These are phyloP conservation scores for Ceriops tagal DNA, from an alignment of 345 rosid species.

Conservation along the genomic window DNA sequence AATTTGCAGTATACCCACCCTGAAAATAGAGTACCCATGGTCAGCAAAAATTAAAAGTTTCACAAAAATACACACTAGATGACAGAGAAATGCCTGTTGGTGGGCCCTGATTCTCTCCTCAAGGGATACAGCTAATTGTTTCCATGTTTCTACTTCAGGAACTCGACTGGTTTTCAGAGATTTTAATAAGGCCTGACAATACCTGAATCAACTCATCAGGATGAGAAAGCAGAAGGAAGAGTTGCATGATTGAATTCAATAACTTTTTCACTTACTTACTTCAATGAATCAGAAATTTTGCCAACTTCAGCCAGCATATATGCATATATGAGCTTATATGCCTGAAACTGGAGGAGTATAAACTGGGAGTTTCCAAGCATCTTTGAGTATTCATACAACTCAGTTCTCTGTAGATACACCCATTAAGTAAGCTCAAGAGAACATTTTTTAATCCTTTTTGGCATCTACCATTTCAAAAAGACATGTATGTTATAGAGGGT, in stretches of 20 bases:
- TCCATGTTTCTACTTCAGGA: constrained; percentile 70
- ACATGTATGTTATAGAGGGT: too few species aligned
- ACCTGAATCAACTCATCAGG: constrained; percentile 39
- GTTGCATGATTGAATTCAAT: constrained; percentile 4
- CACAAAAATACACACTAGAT: background rate
- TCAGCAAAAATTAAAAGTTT: background rate
- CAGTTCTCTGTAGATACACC: constrained; percentile 77
- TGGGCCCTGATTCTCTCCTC: constrained; percentile 70
- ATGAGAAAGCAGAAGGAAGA: constrained; percentile 30
- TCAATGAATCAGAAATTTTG: constrained; percentile 75
- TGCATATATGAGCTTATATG: constrained; percentile 90
- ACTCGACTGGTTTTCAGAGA: constrained; percentile 68
- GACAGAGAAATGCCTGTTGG: constrained; percentile 54
- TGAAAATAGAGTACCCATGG: constrained; percentile 26
- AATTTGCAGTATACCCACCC: constrained; percentile 73
- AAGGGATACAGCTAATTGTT: constrained; percentile 48
- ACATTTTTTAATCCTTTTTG: background rate
- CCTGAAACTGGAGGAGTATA: constrained; percentile 80
- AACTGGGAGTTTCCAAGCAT: constrained; percentile 94
- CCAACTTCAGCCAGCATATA: constrained; percentile 98
- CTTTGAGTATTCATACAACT: constrained; percentile 92
- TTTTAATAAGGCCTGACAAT: constrained; percentile 65
- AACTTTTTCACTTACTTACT: constrained; percentile 60
- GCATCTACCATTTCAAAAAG: too few species aligned
- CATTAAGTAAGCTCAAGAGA: constrained; percentile 25